Base-by-base conservation (phyloP, 2,329 filamentous ascomycete genomes). In the Curvularia sp. region DNA sequence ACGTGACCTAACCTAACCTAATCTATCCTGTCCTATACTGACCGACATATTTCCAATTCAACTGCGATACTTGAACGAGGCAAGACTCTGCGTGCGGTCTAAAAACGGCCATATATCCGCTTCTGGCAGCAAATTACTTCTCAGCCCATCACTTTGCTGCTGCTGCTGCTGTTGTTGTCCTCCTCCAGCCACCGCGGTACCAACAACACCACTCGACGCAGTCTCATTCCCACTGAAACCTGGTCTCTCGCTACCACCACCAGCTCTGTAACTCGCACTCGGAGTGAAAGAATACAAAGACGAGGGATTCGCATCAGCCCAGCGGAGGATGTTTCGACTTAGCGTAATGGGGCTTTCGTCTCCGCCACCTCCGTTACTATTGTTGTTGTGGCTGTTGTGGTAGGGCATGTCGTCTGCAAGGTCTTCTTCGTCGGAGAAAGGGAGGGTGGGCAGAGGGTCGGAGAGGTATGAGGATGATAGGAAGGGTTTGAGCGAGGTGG, bases 251-350 rank as follows among this genome's bases (percentile, higher is more conserved):
- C 19, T 39, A 15, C 7, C n/a, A 30, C 38, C 28, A 19, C 10
- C 49, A 25, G 39, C 49, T 2, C 42, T 32, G 5, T 43, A 46
- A 1, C 28, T 18, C 19, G n/a, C 36, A n/a, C 28, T 12, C 2
- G 45, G 45, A 18, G 34, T 18, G 10, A 55, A 45, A 2, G 55
- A 47, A 15, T 46, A 61, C 3, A 55, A n/a, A 1, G 57, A 57
- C 3, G 67, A 62, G 1, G 72, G 67, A 48, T 77, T 73, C 2
- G 71, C 70, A 45, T 77, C 73, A 1, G 73, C 76, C 72, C 76
- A 79, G 36, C 76, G 69, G 1, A 79, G 69, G 36, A 79, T 79
- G 49, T 77, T 74, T 18, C 77, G 61, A 52, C 72, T 78, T 4
- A 79, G 64, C 0, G 72, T 72, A 34, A 77, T 67, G 3, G 74